Percentiles rank a stretch among this genome's conserved stretches.
phyloP scores from a whole-genome alignment of 1,284 basidiomycete genomes.

The Gomphus bonarii region DNA sequence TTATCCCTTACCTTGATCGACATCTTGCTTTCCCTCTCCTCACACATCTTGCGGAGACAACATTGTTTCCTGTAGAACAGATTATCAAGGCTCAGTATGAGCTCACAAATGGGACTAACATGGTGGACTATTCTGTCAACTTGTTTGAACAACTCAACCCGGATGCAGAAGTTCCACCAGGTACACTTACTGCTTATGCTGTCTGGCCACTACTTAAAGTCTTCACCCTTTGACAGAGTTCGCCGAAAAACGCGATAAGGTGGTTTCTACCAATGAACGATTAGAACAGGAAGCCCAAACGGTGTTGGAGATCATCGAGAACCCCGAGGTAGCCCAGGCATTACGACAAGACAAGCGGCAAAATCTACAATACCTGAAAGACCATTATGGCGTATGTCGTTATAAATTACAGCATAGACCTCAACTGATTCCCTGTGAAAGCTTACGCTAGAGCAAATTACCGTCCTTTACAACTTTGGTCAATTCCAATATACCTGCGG shows the following conservation, averaged over 20 bases:
- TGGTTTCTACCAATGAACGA: conserved; percentile 74
- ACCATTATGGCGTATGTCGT: conserved; percentile 76
- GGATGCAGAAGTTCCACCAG: conserved; percentile 54
- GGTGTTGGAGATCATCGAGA: conserved; percentile 93
- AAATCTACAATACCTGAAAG: conserved; percentile 89
- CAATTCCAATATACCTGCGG: conserved; percentile 98
- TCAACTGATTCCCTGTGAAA: conserved; percentile 23
- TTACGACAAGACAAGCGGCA: conserved; percentile 93
- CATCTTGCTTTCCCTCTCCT: conserved; percentile 92
- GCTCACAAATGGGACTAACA: conserved; percentile 92
- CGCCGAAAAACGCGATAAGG: conserved; percentile 67
- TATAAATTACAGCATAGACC: neutral
- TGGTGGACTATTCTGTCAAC: conserved; percentile 84
- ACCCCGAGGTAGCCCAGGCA: conserved; percentile 88
- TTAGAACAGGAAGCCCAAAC: conserved; percentile 85
- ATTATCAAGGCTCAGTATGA: conserved; percentile 89
- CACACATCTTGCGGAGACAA: conserved; percentile 70
- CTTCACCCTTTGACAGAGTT: conserved; percentile 50
- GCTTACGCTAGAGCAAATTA: conserved; percentile 93
- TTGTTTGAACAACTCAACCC: conserved; percentile 74
- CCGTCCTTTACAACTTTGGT: conserved; percentile 93
- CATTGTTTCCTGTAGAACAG: conserved; percentile 65
- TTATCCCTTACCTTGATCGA: conserved; percentile 89
- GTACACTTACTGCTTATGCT: conserved; percentile 28
- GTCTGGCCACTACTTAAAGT: neutral